These are phyloP conservation scores for Umbelopsis sp. DNA, from an alignment of 192 early-diverging fungal genomes.

Conservation along the genomic window DNA sequence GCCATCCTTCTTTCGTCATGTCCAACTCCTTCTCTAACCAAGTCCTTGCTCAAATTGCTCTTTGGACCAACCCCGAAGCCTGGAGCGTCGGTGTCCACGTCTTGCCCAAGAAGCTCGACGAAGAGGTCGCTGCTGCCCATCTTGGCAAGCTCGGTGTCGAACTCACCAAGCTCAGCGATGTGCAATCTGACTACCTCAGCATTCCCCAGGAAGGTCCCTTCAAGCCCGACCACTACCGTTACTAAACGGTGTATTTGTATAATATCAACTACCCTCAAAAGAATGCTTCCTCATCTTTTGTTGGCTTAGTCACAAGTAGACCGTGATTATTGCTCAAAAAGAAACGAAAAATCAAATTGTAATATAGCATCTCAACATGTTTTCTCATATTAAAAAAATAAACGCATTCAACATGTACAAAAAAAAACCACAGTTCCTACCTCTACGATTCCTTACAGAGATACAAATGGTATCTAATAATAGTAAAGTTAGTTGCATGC, in stretches of 20 bases:
- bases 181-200: constrained; percentile 78
- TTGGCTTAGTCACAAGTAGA: not conserved
- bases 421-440: not conserved
- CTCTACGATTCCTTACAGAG: no score
- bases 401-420: constrained; percentile 25
- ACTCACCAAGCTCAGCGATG: constrained; percentile 76
- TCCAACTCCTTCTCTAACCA: constrained; percentile 99
- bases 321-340: not conserved
- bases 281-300: not conserved
- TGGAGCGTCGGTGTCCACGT: constrained; percentile 98
- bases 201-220: constrained; percentile 85
- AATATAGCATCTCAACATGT: constrained; percentile 28
- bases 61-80: constrained; percentile 88
- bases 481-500: not conserved
- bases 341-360: constrained; percentile 19
- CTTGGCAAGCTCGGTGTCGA: constrained; percentile 95
- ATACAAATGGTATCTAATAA: not conserved
- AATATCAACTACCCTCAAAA: constrained; percentile 13
- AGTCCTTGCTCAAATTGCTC: constrained; percentile 97
- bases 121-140: constrained; percentile 97
- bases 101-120: constrained; percentile 98
- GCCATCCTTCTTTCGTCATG: constrained; percentile 99
- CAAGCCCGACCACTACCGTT: constrained; percentile 98
- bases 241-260: constrained; percentile 52
- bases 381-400: constrained; percentile 22